Percentiles rank a stretch among this genome's conserved stretches.
Conservation (phyloP, 345 rosid species). For the Citrus cavaleriei region DNA sequence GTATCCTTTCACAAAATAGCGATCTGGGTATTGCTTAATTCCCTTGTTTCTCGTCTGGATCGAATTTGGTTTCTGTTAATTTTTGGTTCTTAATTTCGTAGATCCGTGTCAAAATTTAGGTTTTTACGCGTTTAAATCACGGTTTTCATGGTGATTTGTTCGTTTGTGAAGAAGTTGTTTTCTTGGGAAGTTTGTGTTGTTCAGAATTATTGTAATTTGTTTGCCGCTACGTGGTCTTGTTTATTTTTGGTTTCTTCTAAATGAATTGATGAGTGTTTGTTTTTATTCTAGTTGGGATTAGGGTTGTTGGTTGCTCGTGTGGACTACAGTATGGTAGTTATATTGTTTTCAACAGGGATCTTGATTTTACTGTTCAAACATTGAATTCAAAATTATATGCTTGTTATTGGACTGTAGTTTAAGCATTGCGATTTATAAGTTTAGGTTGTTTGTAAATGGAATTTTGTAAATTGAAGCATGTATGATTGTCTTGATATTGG, state of each 20-base stretch:
- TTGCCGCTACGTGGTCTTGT: neutral
- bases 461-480: neutral
- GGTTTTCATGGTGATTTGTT: no score
- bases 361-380: neutral
- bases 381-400: neutral
- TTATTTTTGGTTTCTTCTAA: neutral
- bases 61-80: conserved; percentile 11
- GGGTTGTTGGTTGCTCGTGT: neutral
- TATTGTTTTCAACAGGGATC: neutral
- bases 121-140: neutral
- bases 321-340: neutral
- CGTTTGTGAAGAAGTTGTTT: no score
- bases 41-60: conserved; percentile 9
- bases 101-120: neutral
- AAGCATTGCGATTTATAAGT: neutral
- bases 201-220: neutral
- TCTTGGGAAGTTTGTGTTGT: neutral
- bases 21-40: conserved; percentile 23
- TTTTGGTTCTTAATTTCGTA: neutral
- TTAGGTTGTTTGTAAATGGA: neutral
- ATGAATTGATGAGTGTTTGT: neutral
- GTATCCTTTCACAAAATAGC: conserved; percentile 53
- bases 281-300: neutral
- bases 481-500: neutral
- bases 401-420: neutral